Evolutionary conservation across 2,329 filamentous ascomycete genomes (phyloP).

Genomic region (Phyllosticta citrichinensis): DNA sequence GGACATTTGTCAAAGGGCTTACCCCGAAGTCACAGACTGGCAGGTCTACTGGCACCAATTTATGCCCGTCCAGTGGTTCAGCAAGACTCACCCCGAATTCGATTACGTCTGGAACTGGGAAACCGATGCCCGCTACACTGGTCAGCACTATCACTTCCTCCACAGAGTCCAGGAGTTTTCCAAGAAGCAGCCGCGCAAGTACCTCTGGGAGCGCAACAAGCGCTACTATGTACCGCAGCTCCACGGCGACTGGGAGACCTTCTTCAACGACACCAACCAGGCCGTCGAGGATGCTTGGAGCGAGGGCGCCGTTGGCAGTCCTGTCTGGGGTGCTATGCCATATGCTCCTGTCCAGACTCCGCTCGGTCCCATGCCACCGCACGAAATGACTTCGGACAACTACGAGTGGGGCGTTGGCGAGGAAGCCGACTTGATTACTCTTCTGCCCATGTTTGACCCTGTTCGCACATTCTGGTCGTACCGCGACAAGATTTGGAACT

Average conservation of each 20-base stretch:
- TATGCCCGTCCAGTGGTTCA: conserved; percentile 66
- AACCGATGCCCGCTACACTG: conserved; percentile 68
- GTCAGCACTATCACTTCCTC: conserved; percentile 73
- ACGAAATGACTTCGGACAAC: conserved; percentile 64
- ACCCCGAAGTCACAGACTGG: conserved; percentile 39
- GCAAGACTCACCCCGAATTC: conserved; percentile 65
- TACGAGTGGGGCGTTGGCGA: conserved; percentile 83
- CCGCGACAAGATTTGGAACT: conserved; percentile 42
- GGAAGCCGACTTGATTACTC: conserved; percentile 81
- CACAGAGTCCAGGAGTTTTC: conserved; percentile 50
- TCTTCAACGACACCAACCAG: conserved; percentile 33
- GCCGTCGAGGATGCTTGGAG: conserved; percentile 30
- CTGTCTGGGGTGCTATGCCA: conserved; percentile 76
- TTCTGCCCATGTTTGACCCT: conserved; percentile 88
- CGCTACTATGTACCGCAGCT: conserved; percentile 45
- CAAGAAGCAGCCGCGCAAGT: conserved; percentile 45
- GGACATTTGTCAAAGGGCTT: conserved; percentile 37
- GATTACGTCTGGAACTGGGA: conserved; percentile 81
- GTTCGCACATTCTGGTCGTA: conserved; percentile 70
- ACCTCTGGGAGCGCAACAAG: conserved; percentile 49
- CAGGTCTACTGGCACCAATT: conserved; percentile 50
- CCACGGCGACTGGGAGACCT: conserved; percentile 41
- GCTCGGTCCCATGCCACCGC: conserved; percentile 64
- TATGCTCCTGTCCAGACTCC: conserved; percentile 62
- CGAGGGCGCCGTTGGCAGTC: conserved; percentile 35